Conservation (phyloP, 2,329 filamentous ascomycete species). For the Zarea fungicola region DNA sequence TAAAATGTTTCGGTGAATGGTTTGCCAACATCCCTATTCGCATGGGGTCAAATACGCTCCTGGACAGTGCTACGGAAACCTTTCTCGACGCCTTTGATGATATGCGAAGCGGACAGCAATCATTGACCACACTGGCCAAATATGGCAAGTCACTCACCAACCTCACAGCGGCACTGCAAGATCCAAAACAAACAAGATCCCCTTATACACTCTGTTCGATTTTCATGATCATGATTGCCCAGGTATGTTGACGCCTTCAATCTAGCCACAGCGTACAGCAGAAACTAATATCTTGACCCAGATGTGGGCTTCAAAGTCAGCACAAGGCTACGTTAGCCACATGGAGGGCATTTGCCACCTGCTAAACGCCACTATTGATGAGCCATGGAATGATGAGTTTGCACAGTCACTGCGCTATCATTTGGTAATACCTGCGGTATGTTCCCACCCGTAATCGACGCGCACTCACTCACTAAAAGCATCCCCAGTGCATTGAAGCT, state of each 20-base stretch:
- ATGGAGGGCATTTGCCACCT: constrained; percentile 28
- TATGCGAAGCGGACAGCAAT: constrained; percentile 19
- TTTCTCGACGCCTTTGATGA: constrained; percentile 23
- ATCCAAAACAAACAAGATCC: constrained; percentile 23
- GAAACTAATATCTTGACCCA: constrained; percentile 3
- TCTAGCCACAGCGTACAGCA: neutral
- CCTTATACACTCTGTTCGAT: constrained; percentile 32
- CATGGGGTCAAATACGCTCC: constrained; percentile 39
- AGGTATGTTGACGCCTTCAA: constrained; percentile 20
- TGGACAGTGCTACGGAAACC: constrained; percentile 35
- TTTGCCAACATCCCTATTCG: constrained; percentile 39
- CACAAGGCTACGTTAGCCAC: constrained; percentile 23
- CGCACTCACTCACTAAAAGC: neutral
- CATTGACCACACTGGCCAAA: constrained; percentile 22
- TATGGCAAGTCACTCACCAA: constrained; percentile 27
- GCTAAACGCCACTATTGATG: constrained; percentile 22
- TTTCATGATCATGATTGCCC: constrained; percentile 32
- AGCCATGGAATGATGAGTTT: constrained; percentile 23
- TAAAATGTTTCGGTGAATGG: constrained; percentile 42
- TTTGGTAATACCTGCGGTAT: constrained; percentile 28
- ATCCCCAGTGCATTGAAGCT: constrained; percentile 8
- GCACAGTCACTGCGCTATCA: constrained; percentile 26
- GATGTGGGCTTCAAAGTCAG: constrained; percentile 28
- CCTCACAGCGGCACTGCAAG: constrained; percentile 22
- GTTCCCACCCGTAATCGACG: neutral